Conservation (phyloP, 345 rosid genomes). For the Fremontodendron californicum region DNA sequence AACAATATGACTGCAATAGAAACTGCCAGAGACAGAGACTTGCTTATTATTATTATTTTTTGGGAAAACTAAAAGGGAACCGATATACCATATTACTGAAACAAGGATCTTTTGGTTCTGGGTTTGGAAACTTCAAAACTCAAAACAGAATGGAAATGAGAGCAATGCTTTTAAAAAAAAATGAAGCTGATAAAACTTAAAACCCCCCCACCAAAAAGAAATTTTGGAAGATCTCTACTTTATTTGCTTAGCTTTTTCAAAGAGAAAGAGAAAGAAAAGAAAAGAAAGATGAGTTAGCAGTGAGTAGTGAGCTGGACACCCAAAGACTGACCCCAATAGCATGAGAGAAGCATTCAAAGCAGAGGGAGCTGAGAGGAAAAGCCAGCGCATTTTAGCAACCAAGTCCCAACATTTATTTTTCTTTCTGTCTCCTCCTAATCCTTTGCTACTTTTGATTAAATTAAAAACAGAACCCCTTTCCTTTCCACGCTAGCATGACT, state of each 20-base stretch:
- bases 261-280: background rate
- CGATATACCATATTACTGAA: background rate
- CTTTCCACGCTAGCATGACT: background rate
- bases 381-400: background rate
- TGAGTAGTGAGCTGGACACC: constrained; percentile 11
- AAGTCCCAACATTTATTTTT: background rate
- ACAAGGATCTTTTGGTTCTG: background rate
- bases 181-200: background rate
- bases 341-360: constrained; percentile 25
- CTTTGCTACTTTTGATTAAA: too few species aligned
- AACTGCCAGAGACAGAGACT: background rate
- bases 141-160: background rate
- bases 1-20: constrained; percentile 9
- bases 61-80: background rate
- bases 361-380: background rate
- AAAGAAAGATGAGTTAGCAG: background rate
- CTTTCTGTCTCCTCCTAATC: too few species aligned
- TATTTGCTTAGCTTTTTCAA: background rate
- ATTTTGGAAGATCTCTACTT: background rate
- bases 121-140: background rate
- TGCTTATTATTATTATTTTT: background rate
- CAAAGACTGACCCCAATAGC: background rate
- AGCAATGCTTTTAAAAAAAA: background rate
- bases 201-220: background rate
- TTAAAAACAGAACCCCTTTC: background rate